Conservation (phyloP, 176 grass and related monocot species). For the Carex kokanica region DNA sequence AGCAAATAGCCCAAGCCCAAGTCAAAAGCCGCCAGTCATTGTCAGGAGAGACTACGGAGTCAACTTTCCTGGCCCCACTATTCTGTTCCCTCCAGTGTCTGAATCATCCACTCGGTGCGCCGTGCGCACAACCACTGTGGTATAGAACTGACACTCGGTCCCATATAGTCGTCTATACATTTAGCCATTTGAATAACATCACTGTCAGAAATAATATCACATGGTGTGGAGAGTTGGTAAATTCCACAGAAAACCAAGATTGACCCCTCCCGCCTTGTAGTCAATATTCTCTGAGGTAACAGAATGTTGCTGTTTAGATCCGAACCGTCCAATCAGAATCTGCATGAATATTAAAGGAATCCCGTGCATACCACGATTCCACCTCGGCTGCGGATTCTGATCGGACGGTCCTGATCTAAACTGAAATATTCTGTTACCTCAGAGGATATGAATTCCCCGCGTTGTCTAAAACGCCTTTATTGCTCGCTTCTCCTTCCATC, state of each 20-base stretch:
- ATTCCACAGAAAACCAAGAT: neutral
- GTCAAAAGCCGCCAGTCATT: neutral
- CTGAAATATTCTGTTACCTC: no score
- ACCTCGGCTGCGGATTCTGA: no score
- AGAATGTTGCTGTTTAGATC: no score
- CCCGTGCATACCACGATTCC: no score
- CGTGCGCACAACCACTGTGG: neutral
- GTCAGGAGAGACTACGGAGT: neutral
- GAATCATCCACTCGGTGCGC: neutral
- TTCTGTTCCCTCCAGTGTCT: neutral
- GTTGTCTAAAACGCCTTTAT: neutral
- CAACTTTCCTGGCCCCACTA: neutral
- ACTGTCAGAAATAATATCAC: neutral
- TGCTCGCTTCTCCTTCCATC: neutral
- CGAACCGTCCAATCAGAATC: no score
- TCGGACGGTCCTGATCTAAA: no score
- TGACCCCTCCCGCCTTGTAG: neutral
- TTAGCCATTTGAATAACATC: neutral
- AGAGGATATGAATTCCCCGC: no score
- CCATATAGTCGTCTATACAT: neutral
- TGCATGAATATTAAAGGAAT: no score
- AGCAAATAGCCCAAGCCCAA: neutral
- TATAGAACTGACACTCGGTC: neutral
- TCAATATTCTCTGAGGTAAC: no score
- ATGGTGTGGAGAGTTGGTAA: no score